Conservation (phyloP, 176 grass and related monocot genomes). For the Elymus sibiricus region DNA sequence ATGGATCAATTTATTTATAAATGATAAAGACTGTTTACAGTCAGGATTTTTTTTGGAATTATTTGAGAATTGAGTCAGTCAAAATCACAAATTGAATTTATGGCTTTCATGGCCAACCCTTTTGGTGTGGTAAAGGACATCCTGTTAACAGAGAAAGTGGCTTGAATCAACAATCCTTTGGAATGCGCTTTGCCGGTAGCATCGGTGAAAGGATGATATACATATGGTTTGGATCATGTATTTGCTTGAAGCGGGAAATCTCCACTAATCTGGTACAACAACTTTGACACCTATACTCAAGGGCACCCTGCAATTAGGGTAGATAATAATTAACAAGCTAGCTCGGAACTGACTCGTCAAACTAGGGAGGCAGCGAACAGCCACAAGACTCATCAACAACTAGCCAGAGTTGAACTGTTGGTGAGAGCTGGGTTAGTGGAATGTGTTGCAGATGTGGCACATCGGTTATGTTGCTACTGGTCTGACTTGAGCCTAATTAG, state of each 20-base stretch:
- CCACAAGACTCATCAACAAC: neutral
- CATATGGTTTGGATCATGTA: neutral
- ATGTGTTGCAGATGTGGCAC: neutral
- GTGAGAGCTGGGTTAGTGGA: neutral
- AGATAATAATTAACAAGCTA: neutral
- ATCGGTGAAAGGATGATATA: neutral
- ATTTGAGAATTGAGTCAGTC: neutral
- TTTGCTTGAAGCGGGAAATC: neutral
- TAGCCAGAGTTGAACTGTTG: neutral
- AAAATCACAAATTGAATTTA: neutral
- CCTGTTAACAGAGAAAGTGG: neutral
- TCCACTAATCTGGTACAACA: neutral
- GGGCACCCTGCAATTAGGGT: neutral
- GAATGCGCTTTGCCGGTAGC: neutral
- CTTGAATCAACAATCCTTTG: neutral
- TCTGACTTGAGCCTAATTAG: neutral
- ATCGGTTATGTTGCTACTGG: neutral
- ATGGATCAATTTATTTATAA: neutral
- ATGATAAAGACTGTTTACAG: neutral
- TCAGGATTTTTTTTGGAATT: neutral
- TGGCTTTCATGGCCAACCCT: neutral
- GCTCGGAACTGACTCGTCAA: neutral
- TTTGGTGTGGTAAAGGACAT: neutral
- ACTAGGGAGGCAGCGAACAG: neutral
- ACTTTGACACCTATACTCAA: neutral